Evolutionary conservation across 225 moss, liverwort and hornwort genomes (phyloP).

Genomic region (Takakia lepidozioides): DNA sequence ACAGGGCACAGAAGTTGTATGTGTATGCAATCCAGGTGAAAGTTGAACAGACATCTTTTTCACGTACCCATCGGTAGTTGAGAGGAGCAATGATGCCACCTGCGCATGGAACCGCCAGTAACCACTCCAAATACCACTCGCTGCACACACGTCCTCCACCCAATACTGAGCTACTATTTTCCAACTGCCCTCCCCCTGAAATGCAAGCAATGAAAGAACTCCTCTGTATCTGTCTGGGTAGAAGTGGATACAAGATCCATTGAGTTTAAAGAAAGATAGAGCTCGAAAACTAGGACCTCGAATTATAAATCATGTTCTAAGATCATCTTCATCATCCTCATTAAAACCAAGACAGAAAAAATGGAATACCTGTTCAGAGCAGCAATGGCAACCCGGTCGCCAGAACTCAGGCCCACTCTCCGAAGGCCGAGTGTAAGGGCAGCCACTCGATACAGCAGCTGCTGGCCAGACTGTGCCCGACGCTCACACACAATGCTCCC

Average conservation of each 20-base stretch:
- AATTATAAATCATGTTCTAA: too few species aligned
- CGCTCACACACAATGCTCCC: conserved; percentile 63
- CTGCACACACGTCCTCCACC: conserved; percentile 36
- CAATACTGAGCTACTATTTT: too few species aligned
- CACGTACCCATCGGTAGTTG: conserved; percentile 87
- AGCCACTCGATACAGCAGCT: conserved; percentile 62
- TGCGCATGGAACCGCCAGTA: conserved; percentile 84
- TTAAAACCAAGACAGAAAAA: too few species aligned
- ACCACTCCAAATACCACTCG: conserved; percentile 91
- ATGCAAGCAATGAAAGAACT: too few species aligned
- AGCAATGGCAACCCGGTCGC: conserved; percentile 70
- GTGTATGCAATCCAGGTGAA: too few species aligned
- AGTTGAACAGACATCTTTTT: too few species aligned
- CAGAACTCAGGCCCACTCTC: conserved; percentile 40
- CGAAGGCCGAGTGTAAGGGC: conserved; percentile 60
- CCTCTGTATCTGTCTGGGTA: too few species aligned
- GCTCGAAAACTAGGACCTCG: too few species aligned
- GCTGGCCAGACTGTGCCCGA: conserved; percentile 55
- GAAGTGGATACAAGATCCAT: too few species aligned
- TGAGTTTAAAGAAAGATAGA: too few species aligned
- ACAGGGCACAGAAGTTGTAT: background rate
- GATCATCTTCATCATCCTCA: too few species aligned
- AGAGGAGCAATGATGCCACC: conserved; percentile 88
- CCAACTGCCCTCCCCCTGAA: too few species aligned
- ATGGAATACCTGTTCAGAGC: conserved; percentile 76